A percentile compares a stretch with the other conserved stretches of the same genome.
Conservation (phyloP, 352 stramenopile genomes). For the Globisporangium alternatum region DNA sequence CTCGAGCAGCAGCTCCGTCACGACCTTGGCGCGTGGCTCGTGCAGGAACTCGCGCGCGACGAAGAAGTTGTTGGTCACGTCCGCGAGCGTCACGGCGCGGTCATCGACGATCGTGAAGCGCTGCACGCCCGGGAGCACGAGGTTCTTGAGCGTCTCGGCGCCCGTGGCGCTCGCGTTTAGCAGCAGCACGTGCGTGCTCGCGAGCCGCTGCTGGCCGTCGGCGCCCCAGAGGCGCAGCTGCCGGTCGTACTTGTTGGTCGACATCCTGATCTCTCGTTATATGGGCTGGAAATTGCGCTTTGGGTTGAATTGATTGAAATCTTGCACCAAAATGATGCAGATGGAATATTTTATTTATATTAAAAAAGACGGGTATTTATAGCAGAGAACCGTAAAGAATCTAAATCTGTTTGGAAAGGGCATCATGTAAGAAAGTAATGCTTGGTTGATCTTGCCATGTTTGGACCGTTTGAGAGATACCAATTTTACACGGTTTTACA, state of each 20-base stretch:
- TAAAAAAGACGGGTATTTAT: neutral
- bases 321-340: too few species aligned
- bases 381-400: neutral
- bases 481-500: too few species aligned
- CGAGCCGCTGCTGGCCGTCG: slow-evolving; percentile 90
- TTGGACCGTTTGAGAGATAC: too few species aligned
- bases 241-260: slow-evolving; percentile 97
- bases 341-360: neutral
- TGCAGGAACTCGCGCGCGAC: slow-evolving; percentile 54
- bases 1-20: slow-evolving; percentile 88
- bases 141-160: slow-evolving; percentile 98
- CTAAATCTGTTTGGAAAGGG: neutral
- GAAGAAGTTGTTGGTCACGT: slow-evolving; percentile 95
- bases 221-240: slow-evolving; percentile 97
- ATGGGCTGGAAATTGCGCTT: neutral
- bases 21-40: slow-evolving; percentile 73
- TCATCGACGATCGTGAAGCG: slow-evolving; percentile 95
- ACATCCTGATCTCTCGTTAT: slow-evolving; percentile 9
- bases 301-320: neutral
- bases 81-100: slow-evolving; percentile 53
- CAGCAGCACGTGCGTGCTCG: slow-evolving; percentile 88
- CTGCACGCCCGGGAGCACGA: slow-evolving; percentile 90
- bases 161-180: slow-evolving; percentile 90
- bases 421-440: neutral
- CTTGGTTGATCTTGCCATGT: too few species aligned